Evolutionary conservation across 2,329 filamentous ascomycete genomes (phyloP), one percentile per base, ranked within the genome.

Genomic region (Hypoxylon sp.): DNA sequence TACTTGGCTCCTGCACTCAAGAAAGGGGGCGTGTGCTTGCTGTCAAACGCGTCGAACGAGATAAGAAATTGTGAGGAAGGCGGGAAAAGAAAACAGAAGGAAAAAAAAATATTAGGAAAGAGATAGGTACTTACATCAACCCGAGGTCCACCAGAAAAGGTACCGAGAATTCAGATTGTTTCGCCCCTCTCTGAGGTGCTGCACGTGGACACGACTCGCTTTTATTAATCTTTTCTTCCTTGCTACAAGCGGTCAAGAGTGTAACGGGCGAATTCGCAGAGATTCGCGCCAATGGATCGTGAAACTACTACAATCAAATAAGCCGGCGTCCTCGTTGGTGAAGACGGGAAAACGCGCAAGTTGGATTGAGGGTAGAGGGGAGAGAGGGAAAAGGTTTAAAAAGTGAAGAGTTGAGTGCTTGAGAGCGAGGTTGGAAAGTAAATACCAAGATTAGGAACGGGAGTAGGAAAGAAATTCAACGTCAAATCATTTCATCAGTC

Each of bases 391-490:
- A 71, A 69, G 63, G 61, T 54, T 61, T 57, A 68, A 63, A 50
- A 67, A 67, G 61, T 66, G 55, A 68, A 67, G 54, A 59, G 54
- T 67, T 62, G 67, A 67, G 67, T 68, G 66, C 68, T 61, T 70
- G 67, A 72, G 59, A 60, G 62, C 56, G 66, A 71, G 71, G 68
- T 72, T 72, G 70, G 74, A 73, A 73, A 72, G 68, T 65, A 69
- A 70, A 70, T 70, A 68, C 61, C 61, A 67, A 60, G 57, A 73
- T 75, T 68, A 72, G 74, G 70, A 71, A 69, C 66, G 68, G 63
- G 64, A 71, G 62, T 34, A 57, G 63, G 57, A 73, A 63, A 70
- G 65, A 67, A 72, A 71, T 64, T 65, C 62, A 59, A 73, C 70
- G 71, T 72, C 71, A 73, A 71, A 72, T 70, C 61, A 70, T 61